phyloP scores from a whole-genome alignment of 192 early-diverging fungal genomes.

The Umbelopsis isabellina region DNA sequence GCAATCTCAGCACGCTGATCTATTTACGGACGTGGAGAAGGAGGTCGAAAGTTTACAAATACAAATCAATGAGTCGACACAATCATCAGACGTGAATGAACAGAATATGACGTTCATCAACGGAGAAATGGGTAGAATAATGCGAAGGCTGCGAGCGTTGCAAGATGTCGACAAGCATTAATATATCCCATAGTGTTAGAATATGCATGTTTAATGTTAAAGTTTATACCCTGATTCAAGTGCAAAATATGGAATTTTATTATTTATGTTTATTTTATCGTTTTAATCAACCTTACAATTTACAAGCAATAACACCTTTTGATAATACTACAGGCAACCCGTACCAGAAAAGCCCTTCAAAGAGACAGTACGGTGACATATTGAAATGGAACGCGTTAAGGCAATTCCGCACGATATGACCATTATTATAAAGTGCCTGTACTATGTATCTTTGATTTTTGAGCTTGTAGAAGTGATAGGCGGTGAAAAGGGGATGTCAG shows the following conservation, averaged over 20 bases:
- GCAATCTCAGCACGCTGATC: neutral
- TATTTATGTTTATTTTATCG: conserved; percentile 1
- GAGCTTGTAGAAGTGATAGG: too few relatives aligned
- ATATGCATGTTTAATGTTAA: neutral
- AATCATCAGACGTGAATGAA: conserved; percentile 22
- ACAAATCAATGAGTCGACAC: conserved; percentile 21
- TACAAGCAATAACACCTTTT: conserved; percentile 16
- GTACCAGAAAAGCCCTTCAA: too few relatives aligned
- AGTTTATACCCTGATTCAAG: neutral
- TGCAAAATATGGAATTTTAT: conserved; percentile 2
- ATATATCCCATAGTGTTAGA: neutral
- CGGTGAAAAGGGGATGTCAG: neutral
- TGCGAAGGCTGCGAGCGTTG: conserved; percentile 26
- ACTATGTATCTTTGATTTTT: neutral
- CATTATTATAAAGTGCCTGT: neutral
- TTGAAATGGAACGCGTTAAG: neutral
- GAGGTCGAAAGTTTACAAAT: conserved; percentile 21
- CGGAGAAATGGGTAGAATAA: conserved; percentile 35
- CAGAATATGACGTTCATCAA: conserved; percentile 26
- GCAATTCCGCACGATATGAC: neutral
- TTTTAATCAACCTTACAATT: conserved; percentile 16
- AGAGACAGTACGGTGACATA: too few relatives aligned
- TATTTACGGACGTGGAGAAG: conserved; percentile 23
- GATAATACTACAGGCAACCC: conserved; percentile 1
- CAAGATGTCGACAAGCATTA: neutral